Evolutionary conservation across 306 rosid genomes (phyloP).

Genomic region (Begonia peltatifolia): DNA sequence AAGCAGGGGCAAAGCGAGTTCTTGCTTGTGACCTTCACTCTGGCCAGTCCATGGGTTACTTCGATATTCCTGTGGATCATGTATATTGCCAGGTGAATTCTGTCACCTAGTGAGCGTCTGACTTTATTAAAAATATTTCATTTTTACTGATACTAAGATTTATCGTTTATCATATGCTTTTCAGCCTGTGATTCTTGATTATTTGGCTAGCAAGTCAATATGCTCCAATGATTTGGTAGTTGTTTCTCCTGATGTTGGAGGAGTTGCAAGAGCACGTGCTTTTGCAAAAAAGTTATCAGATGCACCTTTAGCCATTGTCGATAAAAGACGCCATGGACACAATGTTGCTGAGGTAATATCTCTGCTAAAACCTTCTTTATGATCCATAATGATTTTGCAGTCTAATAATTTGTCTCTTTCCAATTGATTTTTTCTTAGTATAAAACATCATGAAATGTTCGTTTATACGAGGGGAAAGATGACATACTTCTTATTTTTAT

Average conservation of each 20-base stretch:
- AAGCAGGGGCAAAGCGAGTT: slow-evolving; percentile 99
- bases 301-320: slow-evolving; percentile 97
- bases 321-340: slow-evolving; percentile 94
- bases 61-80: slow-evolving; percentile 97
- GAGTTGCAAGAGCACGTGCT: slow-evolving; percentile 98
- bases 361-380: no score
- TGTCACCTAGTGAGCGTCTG: not conserved
- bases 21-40: slow-evolving; percentile 99
- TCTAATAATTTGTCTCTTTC: no score
- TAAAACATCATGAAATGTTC: no score
- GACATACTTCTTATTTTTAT: no score
- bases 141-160: no score
- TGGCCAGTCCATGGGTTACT: slow-evolving; percentile 98
- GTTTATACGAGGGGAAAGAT: no score
- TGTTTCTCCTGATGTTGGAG: slow-evolving; percentile 99
- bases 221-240: slow-evolving; percentile 92
- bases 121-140: not conserved
- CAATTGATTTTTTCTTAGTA: no score
- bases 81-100: slow-evolving; percentile 86
- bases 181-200: slow-evolving; percentile 98
- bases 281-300: slow-evolving; percentile 94
- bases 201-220: slow-evolving; percentile 94
- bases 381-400: no score
- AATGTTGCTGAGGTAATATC: slow-evolving; percentile 76
- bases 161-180: slow-evolving; percentile 1